Base-by-base conservation (phyloP, 2,329 filamentous ascomycete genomes). In the Cladosporium sphaerospermum region DNA sequence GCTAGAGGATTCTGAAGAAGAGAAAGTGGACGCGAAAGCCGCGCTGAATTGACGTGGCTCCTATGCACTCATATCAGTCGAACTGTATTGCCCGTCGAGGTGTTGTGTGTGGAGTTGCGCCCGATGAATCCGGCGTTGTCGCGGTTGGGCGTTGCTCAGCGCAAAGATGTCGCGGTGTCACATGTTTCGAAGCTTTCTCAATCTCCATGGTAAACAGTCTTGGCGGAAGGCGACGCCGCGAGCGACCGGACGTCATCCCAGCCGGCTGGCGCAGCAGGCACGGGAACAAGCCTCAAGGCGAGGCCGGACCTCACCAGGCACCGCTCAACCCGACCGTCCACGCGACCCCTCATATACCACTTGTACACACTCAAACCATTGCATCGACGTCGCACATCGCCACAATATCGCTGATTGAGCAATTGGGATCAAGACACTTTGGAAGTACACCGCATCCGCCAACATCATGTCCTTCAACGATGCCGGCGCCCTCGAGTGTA, bases 381-480 rank as follows among this genome's bases (percentile, higher is more conserved):
- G 23, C 23, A 28, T 28, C 23, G 23, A 7, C 23, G 23, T 28
- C 23, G 7, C 23, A 28, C 7, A 5, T 7, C 23, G 23, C 23
- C 7, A 7, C 23, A 7, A 28, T 28, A 28, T 28, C 23, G 5
- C 23, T 28, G 23, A 3, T 28, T 39, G 8, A 8, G 13, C 36
- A 39, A 39, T 8, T n/a, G 7, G 36, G 13, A 14, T 14, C 36
- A 13, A n/a, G 9, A 39, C 36, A 13, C 36, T 11, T 14, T n/a
- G n/a, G 13, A 39, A 14, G 7, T 9, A 39, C 36, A 13, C 14
- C 11, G 14, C 23, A 13, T n/a, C 8, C 14, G 28, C 46, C 16
- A 11, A 16, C 16, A 43, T 31, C 32, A 62, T 62, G 60, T 62
- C 60, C 9, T 62, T 62, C 54, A 55, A 62, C 41, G 57, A 61